These are phyloP conservation scores for Trypanosoma vivax DNA, from an alignment of 208 protist species.

Conservation along the genomic window DNA sequence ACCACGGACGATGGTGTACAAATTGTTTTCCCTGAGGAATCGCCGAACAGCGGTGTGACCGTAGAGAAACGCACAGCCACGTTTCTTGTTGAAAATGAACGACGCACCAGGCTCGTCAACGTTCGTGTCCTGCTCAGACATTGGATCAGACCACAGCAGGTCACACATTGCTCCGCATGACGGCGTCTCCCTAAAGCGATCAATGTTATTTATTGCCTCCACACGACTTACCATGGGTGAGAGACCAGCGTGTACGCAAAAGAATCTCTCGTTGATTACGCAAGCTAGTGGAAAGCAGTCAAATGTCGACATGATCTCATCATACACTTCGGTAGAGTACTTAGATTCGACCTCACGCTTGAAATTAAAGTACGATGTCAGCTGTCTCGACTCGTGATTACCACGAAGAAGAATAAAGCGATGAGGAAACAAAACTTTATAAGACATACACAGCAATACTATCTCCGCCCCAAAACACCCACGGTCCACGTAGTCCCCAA, in stretches of 20 bases:
- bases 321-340: slow-evolving; percentile 82
- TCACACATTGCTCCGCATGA: slow-evolving; percentile 90
- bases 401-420: slow-evolving; percentile 93
- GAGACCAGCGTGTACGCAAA: slow-evolving; percentile 94
- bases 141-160: slow-evolving; percentile 94
- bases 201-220: slow-evolving; percentile 85
- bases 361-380: slow-evolving; percentile 97
- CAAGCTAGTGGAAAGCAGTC: slow-evolving; percentile 91
- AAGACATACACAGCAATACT: slow-evolving; percentile 90
- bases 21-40: slow-evolving; percentile 94
- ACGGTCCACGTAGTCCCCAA: slow-evolving; percentile 96
- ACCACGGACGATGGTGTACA: slow-evolving; percentile 94
- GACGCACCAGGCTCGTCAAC: slow-evolving; percentile 16
- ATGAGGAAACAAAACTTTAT: slow-evolving; percentile 91
- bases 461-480: slow-evolving; percentile 89
- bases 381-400: slow-evolving; percentile 97
- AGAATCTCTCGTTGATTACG: slow-evolving; percentile 76
- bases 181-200: slow-evolving; percentile 93
- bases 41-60: slow-evolving; percentile 71
- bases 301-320: slow-evolving; percentile 90
- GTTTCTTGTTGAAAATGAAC: slow-evolving; percentile 70
- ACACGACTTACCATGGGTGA: slow-evolving; percentile 65
- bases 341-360: slow-evolving; percentile 92
- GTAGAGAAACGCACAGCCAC: slow-evolving; percentile 87
- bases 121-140: slow-evolving; percentile 77